Conservation (phyloP, 179 eudicot genomes). For the Beta macrorhiza region DNA sequence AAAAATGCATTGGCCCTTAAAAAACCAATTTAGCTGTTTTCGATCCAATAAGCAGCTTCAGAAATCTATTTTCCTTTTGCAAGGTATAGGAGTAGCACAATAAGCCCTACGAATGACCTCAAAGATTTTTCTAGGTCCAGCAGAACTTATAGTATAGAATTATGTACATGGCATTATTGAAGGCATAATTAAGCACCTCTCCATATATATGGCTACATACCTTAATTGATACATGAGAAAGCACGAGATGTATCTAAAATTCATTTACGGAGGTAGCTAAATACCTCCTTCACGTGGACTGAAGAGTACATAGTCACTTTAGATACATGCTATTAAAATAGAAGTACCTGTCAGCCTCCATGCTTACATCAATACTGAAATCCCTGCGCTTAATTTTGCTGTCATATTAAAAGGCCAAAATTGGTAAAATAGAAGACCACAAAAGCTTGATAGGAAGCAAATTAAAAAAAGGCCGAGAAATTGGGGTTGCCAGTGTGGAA, state of each 20-base stretch:
- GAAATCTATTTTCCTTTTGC: background rate
- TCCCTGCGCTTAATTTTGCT: constrained; percentile 9
- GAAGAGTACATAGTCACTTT: background rate
- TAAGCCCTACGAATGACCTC: background rate
- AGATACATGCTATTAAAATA: background rate
- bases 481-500: background rate
- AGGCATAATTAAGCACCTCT: background rate
- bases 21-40: background rate
- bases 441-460: background rate
- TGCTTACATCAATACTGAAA: constrained; percentile 14
- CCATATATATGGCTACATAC: background rate
- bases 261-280: background rate
- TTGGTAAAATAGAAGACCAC: background rate
- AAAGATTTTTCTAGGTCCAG: background rate
- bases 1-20: background rate
- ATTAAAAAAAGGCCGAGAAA: too few relatives aligned
- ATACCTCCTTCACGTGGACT: background rate
- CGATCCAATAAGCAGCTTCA: background rate
- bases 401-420: background rate
- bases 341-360: constrained; percentile 35
- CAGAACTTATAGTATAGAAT: background rate
- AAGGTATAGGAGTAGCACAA: background rate
- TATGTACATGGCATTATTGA: background rate
- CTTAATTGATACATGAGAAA: background rate
- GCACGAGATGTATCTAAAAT: background rate